phyloP scores from a whole-genome alignment of 2,329 filamentous ascomycete species.

The Neofusicoccum sp. region DNA sequence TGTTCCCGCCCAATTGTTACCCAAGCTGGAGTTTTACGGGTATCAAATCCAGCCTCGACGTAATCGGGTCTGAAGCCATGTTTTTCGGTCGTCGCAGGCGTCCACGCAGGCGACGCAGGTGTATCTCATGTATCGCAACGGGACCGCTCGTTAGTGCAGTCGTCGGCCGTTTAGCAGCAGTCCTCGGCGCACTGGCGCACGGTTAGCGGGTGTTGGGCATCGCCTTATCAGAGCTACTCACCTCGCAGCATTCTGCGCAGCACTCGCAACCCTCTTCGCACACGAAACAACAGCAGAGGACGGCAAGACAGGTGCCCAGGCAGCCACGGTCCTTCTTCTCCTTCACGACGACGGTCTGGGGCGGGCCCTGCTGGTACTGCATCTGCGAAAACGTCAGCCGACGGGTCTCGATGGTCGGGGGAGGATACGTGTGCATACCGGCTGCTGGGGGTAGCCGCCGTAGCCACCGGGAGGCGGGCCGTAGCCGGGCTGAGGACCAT shows the following conservation, averaged over 20 bases:
- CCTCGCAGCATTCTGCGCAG: constrained; percentile 60
- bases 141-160: neutral
- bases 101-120: neutral
- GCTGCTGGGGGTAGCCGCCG: constrained; percentile 5
- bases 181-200: constrained; percentile 30
- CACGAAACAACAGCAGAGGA: constrained; percentile 63
- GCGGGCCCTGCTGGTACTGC: constrained; percentile 52
- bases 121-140: neutral
- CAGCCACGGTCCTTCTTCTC: constrained; percentile 53
- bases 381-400: constrained; percentile 30
- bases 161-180: constrained; percentile 26
- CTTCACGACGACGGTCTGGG: constrained; percentile 40
- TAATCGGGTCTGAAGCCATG: neutral
- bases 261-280: constrained; percentile 65
- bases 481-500: constrained; percentile 23
- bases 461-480: constrained; percentile 1
- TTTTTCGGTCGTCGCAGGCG: neutral
- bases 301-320: constrained; percentile 52
- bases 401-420: neutral
- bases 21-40: constrained; percentile 13
- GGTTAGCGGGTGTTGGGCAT: constrained; percentile 13
- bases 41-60: constrained; percentile 16
- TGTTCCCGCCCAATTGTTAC: constrained; percentile 2
- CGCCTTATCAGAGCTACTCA: constrained; percentile 36
- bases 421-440: neutral